Base-by-base conservation (phyloP, 176 grass and related monocot species). In the Carex parvula region DNA sequence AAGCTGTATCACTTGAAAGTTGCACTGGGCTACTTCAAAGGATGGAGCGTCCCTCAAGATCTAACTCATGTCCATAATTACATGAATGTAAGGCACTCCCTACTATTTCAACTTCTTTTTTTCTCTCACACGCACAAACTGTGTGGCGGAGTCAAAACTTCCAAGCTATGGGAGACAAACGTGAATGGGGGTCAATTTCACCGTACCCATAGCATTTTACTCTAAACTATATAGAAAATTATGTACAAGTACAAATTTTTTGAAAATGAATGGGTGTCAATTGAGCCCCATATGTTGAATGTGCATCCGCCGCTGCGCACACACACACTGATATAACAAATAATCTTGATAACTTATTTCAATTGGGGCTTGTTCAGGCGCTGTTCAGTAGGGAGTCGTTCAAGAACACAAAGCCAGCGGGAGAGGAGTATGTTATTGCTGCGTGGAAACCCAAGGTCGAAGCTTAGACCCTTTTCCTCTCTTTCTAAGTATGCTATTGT, bases 1-100 rank as follows among this genome's bases (percentile, higher is more conserved):
- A 98, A 98, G 87, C 88, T 98, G 16, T 98, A 84, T 87, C 95
- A 98, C 64, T 88, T 98, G 58, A 75, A 87, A 85, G 64, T 94
- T 9, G 18, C 87, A 13, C 73, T 98, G 4, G 87, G 73, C 6
- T 88, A 98, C 83, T 98, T 98, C 84, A 98, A 98, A 79, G 86
- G 89, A 41, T 98, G 95, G 95, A 92, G 86, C 55, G 70, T 94
- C 61, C 95, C 95, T 0, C 92, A 98, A 21, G 84, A 88, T 42
- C 84, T 98, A 12, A 88, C 87, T 17, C 70, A 63, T 15, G 74
- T 98, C 85, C 87, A 90, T 18, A 84, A 89, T 18, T 98, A 98
- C 86, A 87, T 82, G 22, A 60, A 93, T 91, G 95, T 94, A 90
- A 66, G 60, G 5, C 7, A 54, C 11, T 58, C n/a, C 8, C 61